Evolutionary conservation across 1,139 yeast species (phyloP).

Genomic region (Sugiyamaella castrensis): DNA sequence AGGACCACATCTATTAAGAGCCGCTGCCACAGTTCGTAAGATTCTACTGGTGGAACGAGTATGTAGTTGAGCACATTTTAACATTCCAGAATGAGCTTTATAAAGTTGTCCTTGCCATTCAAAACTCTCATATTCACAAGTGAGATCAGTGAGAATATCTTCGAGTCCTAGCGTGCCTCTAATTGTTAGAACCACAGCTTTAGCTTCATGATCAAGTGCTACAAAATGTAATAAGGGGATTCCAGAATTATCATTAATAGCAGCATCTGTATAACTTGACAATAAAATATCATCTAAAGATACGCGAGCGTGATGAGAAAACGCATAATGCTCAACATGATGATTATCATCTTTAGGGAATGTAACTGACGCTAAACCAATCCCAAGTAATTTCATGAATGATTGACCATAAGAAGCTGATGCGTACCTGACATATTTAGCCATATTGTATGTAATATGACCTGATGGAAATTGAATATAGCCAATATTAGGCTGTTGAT

Average conservation of each 20-base stretch:
- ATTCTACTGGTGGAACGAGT: conserved; percentile 15
- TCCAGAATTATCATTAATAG: conserved; percentile 31
- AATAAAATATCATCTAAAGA: conserved; percentile 34
- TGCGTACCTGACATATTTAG: conserved; percentile 36
- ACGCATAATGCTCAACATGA: conserved; percentile 37
- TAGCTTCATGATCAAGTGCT: conserved; percentile 35
- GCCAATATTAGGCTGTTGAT: too few species aligned
- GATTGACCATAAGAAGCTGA: conserved; percentile 40
- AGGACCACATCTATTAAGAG: conserved; percentile 19
- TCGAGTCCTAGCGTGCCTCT: conserved; percentile 39
- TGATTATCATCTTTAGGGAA: conserved; percentile 26
- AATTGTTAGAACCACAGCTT: conserved; percentile 36
- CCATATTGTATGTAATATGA: conserved; percentile 13
- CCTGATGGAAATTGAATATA: too few species aligned
- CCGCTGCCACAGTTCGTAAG: conserved; percentile 28
- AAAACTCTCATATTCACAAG: conserved; percentile 35
- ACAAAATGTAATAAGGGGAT: conserved; percentile 37
- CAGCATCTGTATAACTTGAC: conserved; percentile 33
- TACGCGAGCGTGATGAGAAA: conserved; percentile 36
- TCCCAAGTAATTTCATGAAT: conserved; percentile 36
- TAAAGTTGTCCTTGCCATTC: conserved; percentile 32
- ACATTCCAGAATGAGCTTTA: conserved; percentile 39
- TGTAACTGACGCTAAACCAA: conserved; percentile 25
- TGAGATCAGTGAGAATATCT: conserved; percentile 37
- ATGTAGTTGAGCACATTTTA: conserved; percentile 31